Conservation (phyloP, 352 stramenopile species). For the Pythium apleroticum region DNA sequence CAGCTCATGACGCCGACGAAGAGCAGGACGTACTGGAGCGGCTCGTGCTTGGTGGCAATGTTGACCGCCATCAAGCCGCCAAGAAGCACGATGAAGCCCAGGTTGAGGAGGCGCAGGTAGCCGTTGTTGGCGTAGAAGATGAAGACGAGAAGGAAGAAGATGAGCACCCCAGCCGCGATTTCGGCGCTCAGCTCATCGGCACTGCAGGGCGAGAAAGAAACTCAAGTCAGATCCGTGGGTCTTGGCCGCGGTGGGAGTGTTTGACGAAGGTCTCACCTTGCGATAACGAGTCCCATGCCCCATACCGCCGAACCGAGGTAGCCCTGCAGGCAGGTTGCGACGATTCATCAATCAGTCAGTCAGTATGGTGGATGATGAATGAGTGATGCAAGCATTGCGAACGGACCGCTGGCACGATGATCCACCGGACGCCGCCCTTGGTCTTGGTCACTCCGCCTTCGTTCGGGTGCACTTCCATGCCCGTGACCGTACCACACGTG, state of each 20-base stretch:
- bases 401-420: slow-evolving; percentile 44
- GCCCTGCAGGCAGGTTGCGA: slow-evolving; percentile 40
- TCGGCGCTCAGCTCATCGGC: slow-evolving; percentile 58
- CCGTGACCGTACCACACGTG: slow-evolving; percentile 82
- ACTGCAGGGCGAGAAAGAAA: slow-evolving; percentile 17
- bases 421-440: slow-evolving; percentile 41
- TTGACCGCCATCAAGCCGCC: slow-evolving; percentile 73
- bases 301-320: slow-evolving; percentile 86
- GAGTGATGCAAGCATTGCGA: not conserved
- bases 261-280: slow-evolving; percentile 31
- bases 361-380: not conserved
- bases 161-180: slow-evolving; percentile 78
- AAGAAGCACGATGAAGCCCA: slow-evolving; percentile 83
- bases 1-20: slow-evolving; percentile 91
- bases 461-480: slow-evolving; percentile 88
- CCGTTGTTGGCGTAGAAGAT: slow-evolving; percentile 88
- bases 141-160: slow-evolving; percentile 86
- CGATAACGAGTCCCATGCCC: slow-evolving; percentile 85
- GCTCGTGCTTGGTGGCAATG: slow-evolving; percentile 58
- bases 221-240: not conserved
- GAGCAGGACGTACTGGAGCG: slow-evolving; percentile 83
- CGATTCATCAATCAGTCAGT: not conserved
- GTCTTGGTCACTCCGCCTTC: slow-evolving; percentile 85
- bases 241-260: too few relatives aligned
- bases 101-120: slow-evolving; percentile 83